A percentile compares a stretch with the other conserved stretches of the same genome.
Evolutionary conservation across 108 stramenopile species (phyloP).

Genomic region (Aureococcus anophagefferens): DNA sequence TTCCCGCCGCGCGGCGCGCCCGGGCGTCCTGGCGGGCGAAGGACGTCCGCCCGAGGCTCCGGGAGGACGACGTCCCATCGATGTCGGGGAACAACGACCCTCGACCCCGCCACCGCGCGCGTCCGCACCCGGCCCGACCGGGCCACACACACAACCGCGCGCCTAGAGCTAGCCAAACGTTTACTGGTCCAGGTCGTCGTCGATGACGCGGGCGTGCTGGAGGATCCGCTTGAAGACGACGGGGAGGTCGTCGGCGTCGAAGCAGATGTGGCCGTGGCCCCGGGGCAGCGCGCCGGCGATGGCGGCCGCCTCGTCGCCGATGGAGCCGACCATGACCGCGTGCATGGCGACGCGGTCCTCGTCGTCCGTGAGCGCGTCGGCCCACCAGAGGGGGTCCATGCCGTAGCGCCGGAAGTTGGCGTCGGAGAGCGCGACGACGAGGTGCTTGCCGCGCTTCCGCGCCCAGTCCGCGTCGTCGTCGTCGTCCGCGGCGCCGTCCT

Average conservation of each 20-base stretch:
- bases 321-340: conserved; percentile 11
- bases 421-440: conserved; percentile 68
- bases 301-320: conserved; percentile 20
- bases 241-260: conserved; percentile 14
- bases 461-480: neutral
- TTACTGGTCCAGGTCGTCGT: neutral
- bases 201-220: neutral
- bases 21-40: no score
- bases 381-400: conserved; percentile 39
- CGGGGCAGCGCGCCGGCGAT: conserved; percentile 13
- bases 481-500: neutral
- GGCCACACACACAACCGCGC: no score
- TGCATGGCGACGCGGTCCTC: conserved; percentile 12
- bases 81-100: no score
- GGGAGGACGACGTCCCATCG: no score
- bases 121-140: no score
- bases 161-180: no score
- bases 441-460: conserved; percentile 9
- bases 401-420: conserved; percentile 75
- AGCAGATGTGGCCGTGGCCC: conserved; percentile 18
- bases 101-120: no score
- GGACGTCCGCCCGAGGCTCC: no score
- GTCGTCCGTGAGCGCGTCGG: neutral
- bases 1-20: no score
- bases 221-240: conserved; percentile 17